Evolutionary conservation across 1,139 yeast species (phyloP), one percentile per base, ranked within the genome.

Genomic region (Arxiozyma slooffiae): DNA sequence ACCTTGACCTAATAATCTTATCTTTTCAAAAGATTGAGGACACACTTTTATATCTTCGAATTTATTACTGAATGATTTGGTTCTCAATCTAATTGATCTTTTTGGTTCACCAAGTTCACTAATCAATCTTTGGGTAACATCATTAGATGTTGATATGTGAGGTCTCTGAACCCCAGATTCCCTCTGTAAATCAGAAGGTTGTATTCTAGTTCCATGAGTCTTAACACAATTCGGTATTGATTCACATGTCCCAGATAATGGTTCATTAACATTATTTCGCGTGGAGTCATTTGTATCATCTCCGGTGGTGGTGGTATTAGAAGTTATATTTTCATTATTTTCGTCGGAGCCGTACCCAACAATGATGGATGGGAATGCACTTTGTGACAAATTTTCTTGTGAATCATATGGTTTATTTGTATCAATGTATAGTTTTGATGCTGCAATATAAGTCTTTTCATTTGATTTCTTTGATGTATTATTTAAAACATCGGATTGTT

Each of bases 1-100:
- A 49, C 99, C 99, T 64, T 88, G 88, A 4, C 99, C 99, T 50
- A 94, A 72, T 34, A 92, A 70, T 57, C 88, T 80, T 52, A 94
- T 79, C 65, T 89, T 92, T 58, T 90, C 96, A 67, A 94, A 94
- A 40, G 92, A 85, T 49, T 79, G 77, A 1, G 95, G 95, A 3
- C 85, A 79, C 11, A 94, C 99, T 62, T 84, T 87, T 7, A 82
- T 94, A 56, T 81, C 82, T 56, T 83, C 73, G 24, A 87, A 75
- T 58, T 83, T 84, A 46, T 85, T 84, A 18, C 95, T 81, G 17
- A 70, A 66, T 1, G 71, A 63, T 51, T 66, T 66, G 46, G 66
- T 75, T 55, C 85, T 67, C n/a, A 82, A 76, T 50, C 84, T 57
- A n/a, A 53, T 55, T 3, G 69, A 66, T 46, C 70, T 56, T 41